Evolutionary conservation across 352 stramenopile species (phyloP).

Genomic region (Halophytophthora batemanensis): DNA sequence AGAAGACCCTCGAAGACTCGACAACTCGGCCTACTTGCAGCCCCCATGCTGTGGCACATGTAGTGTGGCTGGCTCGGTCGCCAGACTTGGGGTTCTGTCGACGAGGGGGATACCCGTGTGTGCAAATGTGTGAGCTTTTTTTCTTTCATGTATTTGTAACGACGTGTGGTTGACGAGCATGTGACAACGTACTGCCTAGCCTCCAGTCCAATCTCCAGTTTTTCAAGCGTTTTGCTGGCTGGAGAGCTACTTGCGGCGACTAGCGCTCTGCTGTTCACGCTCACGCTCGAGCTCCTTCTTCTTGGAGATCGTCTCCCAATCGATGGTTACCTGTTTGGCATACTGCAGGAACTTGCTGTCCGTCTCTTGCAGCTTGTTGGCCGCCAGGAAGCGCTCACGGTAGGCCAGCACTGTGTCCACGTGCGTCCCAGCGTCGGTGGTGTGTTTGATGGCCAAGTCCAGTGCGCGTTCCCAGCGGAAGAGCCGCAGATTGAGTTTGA

Average conservation of each 20-base stretch:
- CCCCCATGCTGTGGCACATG: too few species aligned
- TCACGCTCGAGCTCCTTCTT: conserved; percentile 90
- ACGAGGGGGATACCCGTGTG: conserved; percentile 29
- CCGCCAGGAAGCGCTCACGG: conserved; percentile 81
- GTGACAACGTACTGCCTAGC: conserved; percentile 5
- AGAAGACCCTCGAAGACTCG: neutral
- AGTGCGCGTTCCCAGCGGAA: conserved; percentile 89
- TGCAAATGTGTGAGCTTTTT: conserved; percentile 12
- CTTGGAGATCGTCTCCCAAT: conserved; percentile 87
- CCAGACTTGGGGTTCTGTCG: too few species aligned
- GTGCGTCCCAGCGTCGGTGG: conserved; percentile 75
- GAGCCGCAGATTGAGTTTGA: conserved; percentile 92
- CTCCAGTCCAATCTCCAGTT: neutral
- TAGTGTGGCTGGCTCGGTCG: too few species aligned
- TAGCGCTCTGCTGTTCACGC: conserved; percentile 53
- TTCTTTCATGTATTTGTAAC: conserved; percentile 11
- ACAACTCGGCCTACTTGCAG: too few species aligned
- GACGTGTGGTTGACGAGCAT: conserved; percentile 24
- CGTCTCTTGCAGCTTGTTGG: conserved; percentile 85
- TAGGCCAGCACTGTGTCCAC: conserved; percentile 91
- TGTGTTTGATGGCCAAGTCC: conserved; percentile 89
- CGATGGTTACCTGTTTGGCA: conserved; percentile 78
- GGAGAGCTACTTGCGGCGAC: conserved; percentile 52
- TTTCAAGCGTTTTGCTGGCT: too few species aligned
- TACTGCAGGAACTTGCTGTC: conserved; percentile 89